These are phyloP conservation scores for Naegleria gruberi DNA, from an alignment of 208 protist species.

Conservation along the genomic window DNA sequence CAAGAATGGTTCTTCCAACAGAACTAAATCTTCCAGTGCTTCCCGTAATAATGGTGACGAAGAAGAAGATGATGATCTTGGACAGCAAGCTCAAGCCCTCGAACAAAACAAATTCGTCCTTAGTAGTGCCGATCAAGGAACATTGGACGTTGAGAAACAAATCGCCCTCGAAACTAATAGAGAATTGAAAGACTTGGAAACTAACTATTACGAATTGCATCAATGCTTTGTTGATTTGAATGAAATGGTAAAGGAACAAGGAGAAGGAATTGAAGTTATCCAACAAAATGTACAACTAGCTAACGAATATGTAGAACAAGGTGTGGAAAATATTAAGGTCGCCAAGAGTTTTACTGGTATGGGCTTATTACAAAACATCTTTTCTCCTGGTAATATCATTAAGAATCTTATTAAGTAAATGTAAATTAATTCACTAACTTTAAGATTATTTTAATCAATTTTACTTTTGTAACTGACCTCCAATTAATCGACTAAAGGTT, in stretches of 20 bases:
- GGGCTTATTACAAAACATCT: neutral
- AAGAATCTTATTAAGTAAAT: neutral
- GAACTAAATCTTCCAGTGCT: neutral
- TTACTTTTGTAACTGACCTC: no score
- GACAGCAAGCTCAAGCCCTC: neutral
- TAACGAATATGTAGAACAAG: neutral
- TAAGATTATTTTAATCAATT: no score
- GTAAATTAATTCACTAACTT: no score
- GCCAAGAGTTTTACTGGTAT: neutral
- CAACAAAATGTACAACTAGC: neutral
- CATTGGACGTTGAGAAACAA: neutral
- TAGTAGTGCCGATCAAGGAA: neutral
- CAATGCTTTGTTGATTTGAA: neutral
- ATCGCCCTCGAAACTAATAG: neutral
- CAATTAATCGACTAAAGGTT: no score
- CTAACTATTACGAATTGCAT: conserved; percentile 16
- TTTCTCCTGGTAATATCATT: neutral
- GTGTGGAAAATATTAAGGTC: neutral
- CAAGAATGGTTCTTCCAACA: neutral
- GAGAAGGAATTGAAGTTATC: neutral
- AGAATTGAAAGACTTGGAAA: conserved; percentile 11
- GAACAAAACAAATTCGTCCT: neutral
- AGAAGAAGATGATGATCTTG: neutral
- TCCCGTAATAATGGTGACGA: neutral
- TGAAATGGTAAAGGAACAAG: neutral